Evolutionary conservation across 495 filamentous ascomycete genomes (phyloP), one percentile per base, ranked within the genome.

Genomic region (Lophiostoma macrostomum): DNA sequence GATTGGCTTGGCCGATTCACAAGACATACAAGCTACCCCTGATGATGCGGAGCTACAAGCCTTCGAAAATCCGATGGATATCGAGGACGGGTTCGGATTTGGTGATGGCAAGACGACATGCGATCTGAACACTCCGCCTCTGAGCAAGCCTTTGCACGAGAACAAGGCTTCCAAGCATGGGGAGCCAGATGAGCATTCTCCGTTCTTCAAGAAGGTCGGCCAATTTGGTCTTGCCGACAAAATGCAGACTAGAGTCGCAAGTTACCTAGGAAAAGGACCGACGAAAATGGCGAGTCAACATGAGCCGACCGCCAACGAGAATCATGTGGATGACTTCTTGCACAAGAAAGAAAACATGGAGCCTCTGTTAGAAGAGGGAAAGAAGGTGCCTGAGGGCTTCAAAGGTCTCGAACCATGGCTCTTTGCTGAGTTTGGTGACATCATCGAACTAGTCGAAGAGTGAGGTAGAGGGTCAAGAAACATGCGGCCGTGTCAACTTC

Each of bases 1-100:
- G 58, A 35, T 64, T 14, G 65, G 59, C 1, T 36, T 67, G 7
- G 62, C 53, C 5, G 61, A 69, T 32, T 53, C 66, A 18, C 39
- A 53, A 18, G 50, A 53, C 8, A 37, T 66, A 19, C 41, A 45
- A 51, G 30, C n/a, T 12, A 24, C 19, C 22, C 44, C 18, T 7
- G 11, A 53, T 10, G 38, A 22, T 0, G 27, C 23, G 22, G 38
- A 50, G 10, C n/a, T n/a, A n/a, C n/a, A n/a, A n/a, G n/a, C n/a
- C n/a, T n/a, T n/a, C n/a, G n/a, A n/a, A n/a, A n/a, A n/a, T n/a
- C n/a, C n/a, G n/a, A n/a, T n/a, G n/a, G n/a, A n/a, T n/a, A n/a
- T n/a, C n/a, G 31, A 38, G 22, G 39, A 42, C 5, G 16, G 19
- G 6, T 18, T 6, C 36, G 10, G 10, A 16, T 39, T 6, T 18